phyloP scores from a whole-genome alignment of 176 grass and related monocot species.

The Phragmites australis region DNA sequence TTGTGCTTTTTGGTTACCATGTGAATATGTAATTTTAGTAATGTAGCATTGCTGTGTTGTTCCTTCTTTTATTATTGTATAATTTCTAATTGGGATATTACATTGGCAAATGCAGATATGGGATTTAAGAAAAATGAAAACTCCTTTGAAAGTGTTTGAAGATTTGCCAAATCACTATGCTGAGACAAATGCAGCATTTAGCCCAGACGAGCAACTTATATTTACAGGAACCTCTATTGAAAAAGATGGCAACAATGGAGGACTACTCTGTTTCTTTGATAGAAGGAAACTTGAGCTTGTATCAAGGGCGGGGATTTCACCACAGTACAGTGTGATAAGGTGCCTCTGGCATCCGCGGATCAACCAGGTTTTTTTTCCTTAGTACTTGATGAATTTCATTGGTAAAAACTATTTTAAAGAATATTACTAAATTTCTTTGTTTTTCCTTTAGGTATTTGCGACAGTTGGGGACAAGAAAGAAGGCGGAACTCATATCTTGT shows the following conservation, averaged over 20 bases:
- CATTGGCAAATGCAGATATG: slow-evolving; percentile 64
- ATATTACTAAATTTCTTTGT: slow-evolving; percentile 28
- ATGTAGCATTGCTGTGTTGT: slow-evolving; percentile 2
- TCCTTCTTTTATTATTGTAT: slow-evolving; percentile 20
- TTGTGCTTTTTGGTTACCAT: slow-evolving; percentile 25
- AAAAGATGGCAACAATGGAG: slow-evolving; percentile 76
- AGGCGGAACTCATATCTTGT: slow-evolving; percentile 86
- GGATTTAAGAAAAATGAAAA: slow-evolving; percentile 82
- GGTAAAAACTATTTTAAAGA: slow-evolving; percentile 4
- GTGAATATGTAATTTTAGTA: slow-evolving; percentile 28
- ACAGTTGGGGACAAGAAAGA: slow-evolving; percentile 97
- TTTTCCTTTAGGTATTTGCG: slow-evolving; percentile 74
- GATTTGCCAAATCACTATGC: slow-evolving; percentile 90
- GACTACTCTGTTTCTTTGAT: slow-evolving; percentile 95
- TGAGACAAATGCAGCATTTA: slow-evolving; percentile 87
- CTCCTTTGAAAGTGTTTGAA: slow-evolving; percentile 79
- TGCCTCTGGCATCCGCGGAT: slow-evolving; percentile 91
- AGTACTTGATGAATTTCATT: not conserved
- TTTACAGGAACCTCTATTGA: slow-evolving; percentile 94
- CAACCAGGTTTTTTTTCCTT: slow-evolving; percentile 69
- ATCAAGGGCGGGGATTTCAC: slow-evolving; percentile 89
- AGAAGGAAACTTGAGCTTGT: slow-evolving; percentile 92
- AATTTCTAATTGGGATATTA: slow-evolving; percentile 33
- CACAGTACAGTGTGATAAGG: slow-evolving; percentile 76
- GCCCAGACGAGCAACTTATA: slow-evolving; percentile 92